phyloP scores from a whole-genome alignment of 2,329 filamentous ascomycete genomes.

The Myrmaecium sp. region DNA sequence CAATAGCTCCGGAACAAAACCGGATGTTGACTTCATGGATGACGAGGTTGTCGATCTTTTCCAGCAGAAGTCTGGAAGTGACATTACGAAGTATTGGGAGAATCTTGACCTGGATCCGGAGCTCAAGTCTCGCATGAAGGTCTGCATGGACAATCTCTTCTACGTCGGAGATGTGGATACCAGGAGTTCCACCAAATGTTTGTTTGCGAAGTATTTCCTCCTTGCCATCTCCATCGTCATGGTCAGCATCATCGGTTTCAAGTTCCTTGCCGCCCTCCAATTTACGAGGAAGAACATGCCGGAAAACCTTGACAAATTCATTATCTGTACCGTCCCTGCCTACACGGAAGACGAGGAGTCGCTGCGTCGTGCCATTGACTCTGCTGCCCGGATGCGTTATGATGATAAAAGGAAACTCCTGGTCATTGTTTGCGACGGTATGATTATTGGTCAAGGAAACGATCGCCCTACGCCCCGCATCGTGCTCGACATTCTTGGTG shows the following conservation, averaged over 20 bases:
- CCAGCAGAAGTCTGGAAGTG: constrained; percentile 53
- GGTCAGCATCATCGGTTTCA: constrained; percentile 73
- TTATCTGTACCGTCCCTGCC: constrained; percentile 93
- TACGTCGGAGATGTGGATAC: constrained; percentile 88
- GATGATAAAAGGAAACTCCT: constrained; percentile 97
- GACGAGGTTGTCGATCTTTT: constrained; percentile 59
- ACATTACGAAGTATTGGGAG: constrained; percentile 74
- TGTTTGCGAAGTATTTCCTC: constrained; percentile 79
- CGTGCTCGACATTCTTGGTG: constrained; percentile 89
- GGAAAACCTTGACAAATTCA: constrained; percentile 93
- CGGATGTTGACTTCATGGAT: constrained; percentile 66
- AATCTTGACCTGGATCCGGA: constrained; percentile 41
- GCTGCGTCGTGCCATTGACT: constrained; percentile 90
- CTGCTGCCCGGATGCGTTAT: constrained; percentile 84
- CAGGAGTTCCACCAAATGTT: constrained; percentile 66
- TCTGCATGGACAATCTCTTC: constrained; percentile 86
- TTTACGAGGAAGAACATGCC: constrained; percentile 83
- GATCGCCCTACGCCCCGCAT: constrained; percentile 90
- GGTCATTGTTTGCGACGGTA: constrained; percentile 86
- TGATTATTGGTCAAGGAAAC: constrained; percentile 99
- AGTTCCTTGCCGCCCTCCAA: constrained; percentile 90
- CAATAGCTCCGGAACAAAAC: constrained; percentile 2
- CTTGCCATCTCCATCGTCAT: constrained; percentile 70
- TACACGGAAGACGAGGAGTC: constrained; percentile 99
- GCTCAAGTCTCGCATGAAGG: constrained; percentile 50